These are phyloP conservation scores for Aspergillus vadensis DNA, from an alignment of 2,329 filamentous ascomycete genomes.

Conservation along the genomic window DNA sequence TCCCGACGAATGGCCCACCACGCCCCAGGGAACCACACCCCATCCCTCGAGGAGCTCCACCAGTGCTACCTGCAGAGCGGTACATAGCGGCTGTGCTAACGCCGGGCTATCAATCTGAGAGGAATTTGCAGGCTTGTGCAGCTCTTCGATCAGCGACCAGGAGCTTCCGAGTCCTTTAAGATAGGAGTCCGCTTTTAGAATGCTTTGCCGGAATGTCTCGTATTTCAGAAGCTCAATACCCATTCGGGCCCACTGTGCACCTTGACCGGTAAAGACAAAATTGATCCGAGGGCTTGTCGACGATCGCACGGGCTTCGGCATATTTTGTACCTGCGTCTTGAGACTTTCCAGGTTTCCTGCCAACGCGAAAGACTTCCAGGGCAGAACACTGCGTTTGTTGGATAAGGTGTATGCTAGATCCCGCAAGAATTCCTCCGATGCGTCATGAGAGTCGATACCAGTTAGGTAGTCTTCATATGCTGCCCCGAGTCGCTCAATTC, in stretches of 20 bases:
- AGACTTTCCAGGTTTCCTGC: background rate
- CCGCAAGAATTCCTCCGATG: background rate
- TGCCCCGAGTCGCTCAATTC: too few species aligned
- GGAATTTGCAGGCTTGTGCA: background rate
- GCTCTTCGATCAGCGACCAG: too few species aligned
- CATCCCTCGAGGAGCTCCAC: slow-evolving; percentile 25
- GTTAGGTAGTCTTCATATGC: too few species aligned
- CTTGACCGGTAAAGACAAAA: slow-evolving; percentile 39
- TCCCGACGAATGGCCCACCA: slow-evolving; percentile 33
- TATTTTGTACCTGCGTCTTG: background rate
- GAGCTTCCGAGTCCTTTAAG: too few species aligned
- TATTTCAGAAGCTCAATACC: slow-evolving; percentile 25
- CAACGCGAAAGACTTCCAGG: background rate
- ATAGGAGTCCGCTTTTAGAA: background rate
- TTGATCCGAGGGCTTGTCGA: slow-evolving; percentile 12
- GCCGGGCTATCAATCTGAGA: slow-evolving; percentile 20
- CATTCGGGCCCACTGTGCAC: slow-evolving; percentile 35
- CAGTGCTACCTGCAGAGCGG: slow-evolving; percentile 33
- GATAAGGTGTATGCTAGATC: slow-evolving; percentile 9
- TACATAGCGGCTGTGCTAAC: slow-evolving; percentile 31
- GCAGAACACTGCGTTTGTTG: background rate
- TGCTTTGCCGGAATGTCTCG: slow-evolving; percentile 17
- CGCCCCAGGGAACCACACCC: slow-evolving; percentile 22
- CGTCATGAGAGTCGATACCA: too few species aligned
- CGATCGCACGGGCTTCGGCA: background rate